A percentile compares a stretch with the other conserved stretches of the same genome.
Conservation (phyloP, 345 rosid genomes). For the Salix exigua region DNA sequence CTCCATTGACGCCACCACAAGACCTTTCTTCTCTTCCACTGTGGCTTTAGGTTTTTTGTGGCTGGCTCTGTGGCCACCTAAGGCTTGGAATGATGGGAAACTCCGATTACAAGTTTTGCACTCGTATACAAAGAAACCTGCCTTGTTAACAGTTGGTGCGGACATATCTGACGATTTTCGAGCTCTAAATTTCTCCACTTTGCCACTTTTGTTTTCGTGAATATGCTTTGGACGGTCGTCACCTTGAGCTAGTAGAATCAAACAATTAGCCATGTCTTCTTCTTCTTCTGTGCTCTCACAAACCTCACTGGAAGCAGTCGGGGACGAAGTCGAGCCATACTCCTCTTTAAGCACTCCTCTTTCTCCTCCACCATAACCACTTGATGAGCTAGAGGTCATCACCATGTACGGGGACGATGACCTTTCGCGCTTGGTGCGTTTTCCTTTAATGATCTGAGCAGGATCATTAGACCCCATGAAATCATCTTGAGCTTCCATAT, state of each 20-base stretch:
- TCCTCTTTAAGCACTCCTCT: slow-evolving; percentile 17
- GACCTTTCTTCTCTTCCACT: slow-evolving; percentile 24
- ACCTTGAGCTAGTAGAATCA: slow-evolving; percentile 78
- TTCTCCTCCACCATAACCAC: slow-evolving; percentile 25
- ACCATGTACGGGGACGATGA: slow-evolving; percentile 42
- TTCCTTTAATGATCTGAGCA: slow-evolving; percentile 49
- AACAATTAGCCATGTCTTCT: slow-evolving; percentile 87
- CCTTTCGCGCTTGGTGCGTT: slow-evolving; percentile 78
- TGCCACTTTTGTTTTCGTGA: background rate
- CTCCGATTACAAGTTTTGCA: slow-evolving; percentile 85
- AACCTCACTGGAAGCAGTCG: slow-evolving; percentile 33
- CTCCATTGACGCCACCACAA: slow-evolving; percentile 2
- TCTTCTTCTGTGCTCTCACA: slow-evolving; percentile 63
- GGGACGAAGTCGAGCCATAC: slow-evolving; percentile 38
- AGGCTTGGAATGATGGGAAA: slow-evolving; percentile 90
- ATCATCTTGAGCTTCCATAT: slow-evolving; percentile 21
- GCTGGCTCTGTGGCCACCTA: slow-evolving; percentile 96
- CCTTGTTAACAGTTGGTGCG: slow-evolving; percentile 25
- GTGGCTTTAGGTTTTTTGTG: slow-evolving; percentile 67
- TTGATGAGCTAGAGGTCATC: slow-evolving; percentile 48
- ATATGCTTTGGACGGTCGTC: slow-evolving; percentile 17
- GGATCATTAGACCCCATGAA: slow-evolving; percentile 16
- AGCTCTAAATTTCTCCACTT: slow-evolving; percentile 10
- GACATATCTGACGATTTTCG: slow-evolving; percentile 34
- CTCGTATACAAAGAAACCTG: slow-evolving; percentile 65